Evolutionary conservation across 1,139 yeast species (phyloP), one percentile per base, ranked within the genome.

Genomic region (Nadsonia starkeyi-henricii): DNA sequence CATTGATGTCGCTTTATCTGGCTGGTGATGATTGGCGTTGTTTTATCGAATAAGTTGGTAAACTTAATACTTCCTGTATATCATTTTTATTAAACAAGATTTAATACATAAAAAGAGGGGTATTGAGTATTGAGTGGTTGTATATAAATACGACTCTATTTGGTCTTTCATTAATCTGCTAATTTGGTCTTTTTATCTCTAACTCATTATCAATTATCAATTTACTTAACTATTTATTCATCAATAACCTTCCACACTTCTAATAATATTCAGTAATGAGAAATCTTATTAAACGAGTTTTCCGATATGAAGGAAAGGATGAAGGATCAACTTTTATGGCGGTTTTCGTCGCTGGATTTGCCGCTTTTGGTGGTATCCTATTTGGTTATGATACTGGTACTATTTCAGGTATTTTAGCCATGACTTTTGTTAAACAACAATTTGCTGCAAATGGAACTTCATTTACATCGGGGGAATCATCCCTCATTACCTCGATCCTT

Each of bases 311-410:
- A 7, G 30, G 46, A 42, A 45, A 48, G 37, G 43, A 42, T 9
- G 48, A 44, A 13, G 50, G 48, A 15, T 48, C 50, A 4, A 20
- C 41, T 1, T 5, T 20, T 19, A 43, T 41, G 42, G 50, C 50
- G 8, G 20, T 43, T n/a, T 17, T 43, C 41, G 45, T 50, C 13
- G 68, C 67, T 47, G 58, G 67, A 48, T 72, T 73, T 55, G 73
- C 73, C 42, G 71, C 76, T 17, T 68, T 74, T 54, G 81, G 79
- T 59, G 81, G 81, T 63, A 60, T 76, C 50, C 66, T 75, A 49
- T 76, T 63, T 57, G 81, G 81, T 54, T 77, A 74, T 60, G 81
- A 77, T 58, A 75, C 79, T 5, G 80, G 80, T 58, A 73, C 77
- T 50, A 75, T 76, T 54, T 67, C 75, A 28, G 81, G 81, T 64